Percentiles rank a stretch among this genome's conserved stretches.
Evolutionary conservation across 768 basidiomycete species (phyloP).

Genomic region (Xerocomellus intermedius): DNA sequence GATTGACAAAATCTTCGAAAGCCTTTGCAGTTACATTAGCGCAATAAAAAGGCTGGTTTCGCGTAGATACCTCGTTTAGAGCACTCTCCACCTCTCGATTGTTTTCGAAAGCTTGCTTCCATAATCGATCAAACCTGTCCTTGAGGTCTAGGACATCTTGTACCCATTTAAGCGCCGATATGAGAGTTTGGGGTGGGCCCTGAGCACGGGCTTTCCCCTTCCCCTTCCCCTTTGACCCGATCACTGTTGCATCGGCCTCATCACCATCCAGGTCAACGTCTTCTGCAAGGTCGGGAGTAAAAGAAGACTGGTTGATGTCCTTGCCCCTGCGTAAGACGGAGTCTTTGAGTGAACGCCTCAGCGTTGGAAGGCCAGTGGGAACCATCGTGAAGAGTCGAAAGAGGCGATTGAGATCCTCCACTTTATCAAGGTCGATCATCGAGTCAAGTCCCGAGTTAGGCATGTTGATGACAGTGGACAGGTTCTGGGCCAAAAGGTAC

Average conservation of each 20-base stretch:
- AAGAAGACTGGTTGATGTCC: constrained; percentile 70
- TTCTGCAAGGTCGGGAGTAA: constrained; percentile 37
- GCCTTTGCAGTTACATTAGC: constrained; percentile 52
- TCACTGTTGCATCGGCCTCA: constrained; percentile 35
- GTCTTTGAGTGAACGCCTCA: constrained; percentile 67
- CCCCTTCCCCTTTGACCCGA: constrained; percentile 47
- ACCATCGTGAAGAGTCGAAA: constrained; percentile 75
- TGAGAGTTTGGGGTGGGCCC: constrained; percentile 41
- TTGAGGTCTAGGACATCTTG: constrained; percentile 88
- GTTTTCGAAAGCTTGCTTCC: constrained; percentile 64
- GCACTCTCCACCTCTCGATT: constrained; percentile 79
- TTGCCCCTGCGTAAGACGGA: constrained; percentile 74
- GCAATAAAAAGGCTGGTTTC: background rate
- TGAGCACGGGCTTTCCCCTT: constrained; percentile 53
- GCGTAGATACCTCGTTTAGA: constrained; percentile 70
- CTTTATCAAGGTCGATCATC: constrained; percentile 82
- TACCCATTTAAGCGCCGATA: constrained; percentile 86
- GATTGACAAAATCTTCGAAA: constrained; percentile 89
- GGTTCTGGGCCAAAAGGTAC: constrained; percentile 73
- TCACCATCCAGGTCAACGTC: constrained; percentile 36
- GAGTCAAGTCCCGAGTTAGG: constrained; percentile 79
- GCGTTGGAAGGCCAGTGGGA: constrained; percentile 57
- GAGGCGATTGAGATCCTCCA: constrained; percentile 73
- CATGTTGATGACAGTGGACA: constrained; percentile 73
- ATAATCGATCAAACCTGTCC: constrained; percentile 81